A percentile compares a stretch with the other conserved stretches of the same genome.
Conservation (phyloP, 2,329 filamentous ascomycete species). For the Tolypocladium guangdongense region DNA sequence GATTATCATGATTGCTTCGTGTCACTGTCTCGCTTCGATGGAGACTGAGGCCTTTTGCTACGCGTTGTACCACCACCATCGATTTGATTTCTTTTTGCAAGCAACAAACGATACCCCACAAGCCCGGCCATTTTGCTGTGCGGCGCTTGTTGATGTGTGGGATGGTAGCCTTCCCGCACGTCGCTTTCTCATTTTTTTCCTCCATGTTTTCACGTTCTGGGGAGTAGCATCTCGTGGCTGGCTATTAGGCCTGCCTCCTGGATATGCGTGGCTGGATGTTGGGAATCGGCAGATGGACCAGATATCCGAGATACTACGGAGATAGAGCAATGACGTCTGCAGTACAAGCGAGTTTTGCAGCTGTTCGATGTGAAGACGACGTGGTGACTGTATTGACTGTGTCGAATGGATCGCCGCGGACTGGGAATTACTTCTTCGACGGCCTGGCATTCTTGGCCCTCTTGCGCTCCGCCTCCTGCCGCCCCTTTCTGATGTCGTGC, state of each 20-base stretch:
- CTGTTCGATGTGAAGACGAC: background rate
- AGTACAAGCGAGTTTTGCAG: background rate
- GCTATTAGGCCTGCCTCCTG: background rate
- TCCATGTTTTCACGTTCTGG: background rate
- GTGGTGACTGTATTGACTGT: background rate
- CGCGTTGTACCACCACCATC: background rate
- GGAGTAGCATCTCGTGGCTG: background rate
- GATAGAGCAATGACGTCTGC: background rate
- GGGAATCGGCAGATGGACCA: background rate
- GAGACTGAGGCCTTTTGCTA: background rate
- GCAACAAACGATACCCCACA: slow-evolving; percentile 5
- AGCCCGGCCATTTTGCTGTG: background rate
- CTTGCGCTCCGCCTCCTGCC: slow-evolving; percentile 64
- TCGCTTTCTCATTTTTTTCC: background rate
- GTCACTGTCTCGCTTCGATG: background rate
- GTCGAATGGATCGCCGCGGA: background rate
- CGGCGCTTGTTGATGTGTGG: background rate
- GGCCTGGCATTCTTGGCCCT: slow-evolving; percentile 85
- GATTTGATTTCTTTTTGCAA: background rate
- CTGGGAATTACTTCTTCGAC: slow-evolving; percentile 29
- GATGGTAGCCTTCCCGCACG: background rate
- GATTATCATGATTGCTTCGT: background rate
- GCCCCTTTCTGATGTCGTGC: slow-evolving; percentile 75
- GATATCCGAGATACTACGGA: background rate
- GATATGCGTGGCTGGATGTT: background rate